Evolutionary conservation across 495 filamentous ascomycete species (phyloP), one percentile per base, ranked within the genome.

Genomic region (Penicillium tannophilum): DNA sequence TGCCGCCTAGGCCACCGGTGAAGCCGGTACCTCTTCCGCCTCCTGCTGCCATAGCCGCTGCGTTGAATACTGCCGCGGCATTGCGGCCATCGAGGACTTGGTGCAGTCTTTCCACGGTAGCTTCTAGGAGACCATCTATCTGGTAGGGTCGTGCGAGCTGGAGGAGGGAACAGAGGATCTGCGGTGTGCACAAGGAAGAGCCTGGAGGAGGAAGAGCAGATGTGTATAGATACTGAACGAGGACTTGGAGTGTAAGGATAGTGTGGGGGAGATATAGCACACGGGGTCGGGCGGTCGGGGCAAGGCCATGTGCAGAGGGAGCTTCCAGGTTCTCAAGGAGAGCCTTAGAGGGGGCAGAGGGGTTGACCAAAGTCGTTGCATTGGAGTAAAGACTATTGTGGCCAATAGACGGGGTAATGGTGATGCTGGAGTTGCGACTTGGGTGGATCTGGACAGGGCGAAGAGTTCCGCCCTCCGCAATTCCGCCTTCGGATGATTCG

Each of bases 51-150:
- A 98, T 98, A 48, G 94, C 94, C 0, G 93, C 92, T 0, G 95
- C 94, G 62, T 98, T 98, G 82, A 98, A 98, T 14, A 98, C 91
- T 16, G 95, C 94, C 0, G 94, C 95, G 0, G 94, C 93, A 67
- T 98, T 98, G 49, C 92, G 83, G 12, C 88, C 91, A 64, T 98
- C 95, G 3, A 98, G 86, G 8, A 93, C 84, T 54, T 90, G 85
- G 67, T 98, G 94, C 6, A 98, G 85, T 19, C 93, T 88, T 69
- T 96, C 91, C 12, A 98, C 90, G 6, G 90, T 88, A 2, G 91
- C 91, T 73, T 98, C 94, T 0, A 98, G 80, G 1, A 98, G 84
- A 0, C 94, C 94, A 64, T 97, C 91, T 53, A 98, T 81, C 31
- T 90, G 88, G 69, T 98, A 98, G 0, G 94, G 94, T 6, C 95